Evolutionary conservation across 495 filamentous ascomycete genomes (phyloP).

Genomic region (Stereocaulon alpinum): DNA sequence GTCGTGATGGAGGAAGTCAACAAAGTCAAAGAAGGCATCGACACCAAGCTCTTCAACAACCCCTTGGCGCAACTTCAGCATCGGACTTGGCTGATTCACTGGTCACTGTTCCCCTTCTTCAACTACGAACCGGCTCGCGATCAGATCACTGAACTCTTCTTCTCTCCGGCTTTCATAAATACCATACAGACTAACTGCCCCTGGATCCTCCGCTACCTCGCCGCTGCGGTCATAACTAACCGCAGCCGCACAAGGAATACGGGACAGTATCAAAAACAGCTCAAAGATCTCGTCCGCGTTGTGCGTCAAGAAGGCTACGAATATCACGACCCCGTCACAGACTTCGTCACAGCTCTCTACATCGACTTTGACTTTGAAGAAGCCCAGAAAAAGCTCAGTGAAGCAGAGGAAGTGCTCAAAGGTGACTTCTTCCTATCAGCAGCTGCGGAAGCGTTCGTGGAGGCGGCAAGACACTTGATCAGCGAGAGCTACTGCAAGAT

Average conservation of each 20-base stretch:
- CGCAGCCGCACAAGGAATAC: slow-evolving; percentile 68
- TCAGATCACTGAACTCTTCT: slow-evolving; percentile 85
- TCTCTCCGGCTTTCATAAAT: slow-evolving; percentile 94
- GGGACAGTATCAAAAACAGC: slow-evolving; percentile 87
- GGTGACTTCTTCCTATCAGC: slow-evolving; percentile 91
- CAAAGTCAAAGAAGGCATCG: slow-evolving; percentile 87
- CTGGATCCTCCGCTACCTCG: slow-evolving; percentile 91
- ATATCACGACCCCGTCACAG: slow-evolving; percentile 90
- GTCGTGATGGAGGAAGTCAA: slow-evolving; percentile 88
- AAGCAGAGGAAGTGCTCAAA: slow-evolving; percentile 84
- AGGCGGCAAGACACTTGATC: slow-evolving; percentile 88
- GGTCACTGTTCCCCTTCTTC: slow-evolving; percentile 97
- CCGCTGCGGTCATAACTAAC: slow-evolving; percentile 93
- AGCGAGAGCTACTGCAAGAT: slow-evolving; percentile 99
- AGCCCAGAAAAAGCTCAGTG: slow-evolving; percentile 81
- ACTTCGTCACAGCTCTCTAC: slow-evolving; percentile 91
- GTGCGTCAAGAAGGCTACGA: slow-evolving; percentile 96
- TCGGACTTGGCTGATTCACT: slow-evolving; percentile 95
- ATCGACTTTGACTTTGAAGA: slow-evolving; percentile 98
- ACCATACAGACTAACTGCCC: slow-evolving; percentile 96
- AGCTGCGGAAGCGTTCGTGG: slow-evolving; percentile 80
- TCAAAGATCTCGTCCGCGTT: slow-evolving; percentile 91
- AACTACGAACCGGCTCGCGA: slow-evolving; percentile 91
- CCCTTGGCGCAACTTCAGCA: slow-evolving; percentile 87
- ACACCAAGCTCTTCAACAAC: slow-evolving; percentile 87